A percentile compares a stretch with the other conserved stretches of the same genome.
Conservation (phyloP, 2,329 filamentous ascomycete genomes). For the Sclerotinia borealis region DNA sequence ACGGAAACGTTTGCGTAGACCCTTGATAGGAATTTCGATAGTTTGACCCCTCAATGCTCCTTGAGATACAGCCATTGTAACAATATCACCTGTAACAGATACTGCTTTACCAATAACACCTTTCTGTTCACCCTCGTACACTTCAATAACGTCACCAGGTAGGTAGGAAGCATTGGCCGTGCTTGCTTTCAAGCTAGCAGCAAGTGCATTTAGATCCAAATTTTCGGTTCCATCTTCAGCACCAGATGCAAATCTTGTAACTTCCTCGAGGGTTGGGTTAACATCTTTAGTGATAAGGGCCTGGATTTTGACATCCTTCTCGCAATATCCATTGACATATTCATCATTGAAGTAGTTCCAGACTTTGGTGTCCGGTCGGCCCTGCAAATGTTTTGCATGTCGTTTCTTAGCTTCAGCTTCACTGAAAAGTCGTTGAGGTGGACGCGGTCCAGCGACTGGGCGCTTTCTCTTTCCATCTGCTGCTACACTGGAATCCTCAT, state of each 20-base stretch:
- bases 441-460: slow-evolving; percentile 56
- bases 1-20: slow-evolving; percentile 85
- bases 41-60: slow-evolving; percentile 75
- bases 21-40: slow-evolving; percentile 89
- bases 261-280: slow-evolving; percentile 88
- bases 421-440: slow-evolving; percentile 86
- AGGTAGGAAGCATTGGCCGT: slow-evolving; percentile 78
- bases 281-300: slow-evolving; percentile 81
- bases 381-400: slow-evolving; percentile 56
- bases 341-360: slow-evolving; percentile 85
- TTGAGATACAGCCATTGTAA: slow-evolving; percentile 78
- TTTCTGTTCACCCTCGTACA: slow-evolving; percentile 91
- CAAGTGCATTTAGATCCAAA: slow-evolving; percentile 83
- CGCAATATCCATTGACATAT: slow-evolving; percentile 86
- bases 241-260: slow-evolving; percentile 86
- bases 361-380: slow-evolving; percentile 47
- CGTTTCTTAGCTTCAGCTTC: slow-evolving; percentile 88
- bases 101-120: slow-evolving; percentile 82
- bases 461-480: slow-evolving; percentile 68
- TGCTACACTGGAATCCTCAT: slow-evolving; percentile 61
- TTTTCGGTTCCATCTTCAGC: slow-evolving; percentile 91
- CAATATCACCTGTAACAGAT: slow-evolving; percentile 85
- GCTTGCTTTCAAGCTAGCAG: slow-evolving; percentile 80
- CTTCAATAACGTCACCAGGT: slow-evolving; percentile 91
- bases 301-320: slow-evolving; percentile 90